phyloP scores from a whole-genome alignment of 345 rosid species.

The Theobroma cacao region DNA sequence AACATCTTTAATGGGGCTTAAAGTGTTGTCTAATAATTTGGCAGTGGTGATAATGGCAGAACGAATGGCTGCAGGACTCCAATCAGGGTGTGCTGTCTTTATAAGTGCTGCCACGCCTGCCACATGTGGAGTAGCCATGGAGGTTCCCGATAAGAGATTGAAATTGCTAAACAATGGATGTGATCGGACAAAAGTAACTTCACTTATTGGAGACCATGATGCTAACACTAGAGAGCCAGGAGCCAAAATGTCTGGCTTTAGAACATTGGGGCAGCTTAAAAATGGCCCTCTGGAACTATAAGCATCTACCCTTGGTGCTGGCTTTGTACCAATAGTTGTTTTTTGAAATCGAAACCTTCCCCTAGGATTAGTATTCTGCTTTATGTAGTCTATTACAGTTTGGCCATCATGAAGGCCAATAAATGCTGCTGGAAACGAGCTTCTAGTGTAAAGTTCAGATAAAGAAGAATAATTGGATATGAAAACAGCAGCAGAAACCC shows the following conservation, averaged over 20 bases:
- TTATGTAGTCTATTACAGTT: slow-evolving; percentile 14
- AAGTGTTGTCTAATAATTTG: slow-evolving; percentile 30
- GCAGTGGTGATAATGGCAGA: slow-evolving; percentile 54
- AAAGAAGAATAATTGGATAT: slow-evolving; percentile 21
- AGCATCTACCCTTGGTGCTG: slow-evolving; percentile 30
- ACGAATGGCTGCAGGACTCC: slow-evolving; percentile 54
- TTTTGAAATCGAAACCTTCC: slow-evolving; percentile 35
- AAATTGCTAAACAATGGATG: slow-evolving; percentile 23
- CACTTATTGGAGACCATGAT: slow-evolving; percentile 34
- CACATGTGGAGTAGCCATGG: slow-evolving; percentile 57
- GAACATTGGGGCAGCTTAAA: slow-evolving; percentile 38
- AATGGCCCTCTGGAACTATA: slow-evolving; percentile 56
- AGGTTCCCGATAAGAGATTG: slow-evolving; percentile 46
- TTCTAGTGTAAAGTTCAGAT: background rate
- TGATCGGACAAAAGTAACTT: background rate
- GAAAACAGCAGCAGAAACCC: slow-evolving; percentile 32
- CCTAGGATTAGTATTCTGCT: background rate
- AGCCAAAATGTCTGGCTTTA: slow-evolving; percentile 53
- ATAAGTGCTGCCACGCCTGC: slow-evolving; percentile 51
- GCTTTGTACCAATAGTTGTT: slow-evolving; percentile 32
- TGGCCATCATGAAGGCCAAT: slow-evolving; percentile 15
- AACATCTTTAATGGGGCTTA: slow-evolving; percentile 24
- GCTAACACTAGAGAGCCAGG: slow-evolving; percentile 50
- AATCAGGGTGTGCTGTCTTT: slow-evolving; percentile 43
- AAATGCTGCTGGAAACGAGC: slow-evolving; percentile 24